A percentile compares a stretch with the other conserved stretches of the same genome.
phyloP scores from a whole-genome alignment of 352 stramenopile genomes.

The Phytopythium aichiense region DNA sequence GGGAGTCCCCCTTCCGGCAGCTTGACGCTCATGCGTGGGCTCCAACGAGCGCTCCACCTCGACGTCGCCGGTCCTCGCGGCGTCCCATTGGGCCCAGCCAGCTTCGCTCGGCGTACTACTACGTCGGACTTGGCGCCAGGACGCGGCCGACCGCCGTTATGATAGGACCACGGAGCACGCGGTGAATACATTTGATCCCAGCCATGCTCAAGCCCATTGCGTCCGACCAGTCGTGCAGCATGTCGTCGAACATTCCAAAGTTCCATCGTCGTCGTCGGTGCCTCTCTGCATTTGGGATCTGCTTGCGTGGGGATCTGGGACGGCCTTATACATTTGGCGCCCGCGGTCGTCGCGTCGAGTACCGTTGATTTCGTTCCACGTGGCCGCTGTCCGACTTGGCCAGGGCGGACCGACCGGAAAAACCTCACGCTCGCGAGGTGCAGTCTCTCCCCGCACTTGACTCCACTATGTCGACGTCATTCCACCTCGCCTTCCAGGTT shows the following conservation, averaged over 20 bases:
- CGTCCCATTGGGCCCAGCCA: background rate
- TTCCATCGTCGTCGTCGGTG: background rate
- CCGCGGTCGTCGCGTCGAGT: background rate
- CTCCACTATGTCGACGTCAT: background rate
- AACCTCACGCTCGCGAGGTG: background rate
- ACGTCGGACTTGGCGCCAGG: background rate
- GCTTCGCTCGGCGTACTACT: background rate
- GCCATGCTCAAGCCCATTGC: no score
- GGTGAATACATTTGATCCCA: background rate
- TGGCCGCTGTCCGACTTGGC: slow-evolving; percentile 6
- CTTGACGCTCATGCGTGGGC: background rate
- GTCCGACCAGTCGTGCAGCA: no score
- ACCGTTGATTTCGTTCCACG: slow-evolving; percentile 8
- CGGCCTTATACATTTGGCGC: slow-evolving; percentile 7
- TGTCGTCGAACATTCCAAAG: slow-evolving; percentile 5
- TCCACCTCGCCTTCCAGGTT: background rate
- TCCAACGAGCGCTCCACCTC: background rate
- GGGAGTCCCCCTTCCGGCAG: background rate
- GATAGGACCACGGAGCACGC: background rate
- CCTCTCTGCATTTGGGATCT: background rate
- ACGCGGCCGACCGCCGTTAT: background rate
- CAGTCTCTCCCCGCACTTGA: background rate
- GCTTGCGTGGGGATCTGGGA: background rate
- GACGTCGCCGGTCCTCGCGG: background rate
- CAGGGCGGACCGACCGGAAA: background rate